Evolutionary conservation across 495 filamentous ascomycete species (phyloP).

Genomic region (Neohortaea acidophila): DNA sequence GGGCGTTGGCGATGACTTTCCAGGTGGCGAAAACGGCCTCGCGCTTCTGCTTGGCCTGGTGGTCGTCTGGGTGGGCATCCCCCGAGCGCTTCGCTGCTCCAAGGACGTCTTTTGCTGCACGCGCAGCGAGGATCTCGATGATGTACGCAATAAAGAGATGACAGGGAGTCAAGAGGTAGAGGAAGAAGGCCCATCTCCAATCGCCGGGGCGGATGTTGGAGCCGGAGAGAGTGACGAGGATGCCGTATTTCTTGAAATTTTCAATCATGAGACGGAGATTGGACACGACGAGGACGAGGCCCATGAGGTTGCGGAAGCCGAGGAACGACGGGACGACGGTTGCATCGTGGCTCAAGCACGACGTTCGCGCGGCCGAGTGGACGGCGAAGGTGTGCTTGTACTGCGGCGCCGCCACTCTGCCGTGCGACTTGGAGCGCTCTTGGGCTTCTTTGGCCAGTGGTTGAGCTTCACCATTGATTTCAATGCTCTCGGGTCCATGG

Average conservation of each 20-base stretch:
- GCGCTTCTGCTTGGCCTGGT: slow-evolving; percentile 29
- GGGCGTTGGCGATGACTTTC: slow-evolving; percentile 57
- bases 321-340: slow-evolving; percentile 63
- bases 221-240: slow-evolving; percentile 81
- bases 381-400: slow-evolving; percentile 83
- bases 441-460: neutral
- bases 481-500: neutral
- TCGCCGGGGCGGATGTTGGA: slow-evolving; percentile 76
- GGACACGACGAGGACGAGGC: slow-evolving; percentile 77
- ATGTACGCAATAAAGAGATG: slow-evolving; percentile 80
- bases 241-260: slow-evolving; percentile 96
- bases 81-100: slow-evolving; percentile 40
- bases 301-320: slow-evolving; percentile 92
- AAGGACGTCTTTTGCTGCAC: slow-evolving; percentile 48
- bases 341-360: slow-evolving; percentile 74
- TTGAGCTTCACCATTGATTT: slow-evolving; percentile 1
- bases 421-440: neutral
- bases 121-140: slow-evolving; percentile 68
- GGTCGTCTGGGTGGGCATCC: slow-evolving; percentile 33
- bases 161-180: slow-evolving; percentile 75
- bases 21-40: slow-evolving; percentile 53
- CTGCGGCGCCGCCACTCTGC: slow-evolving; percentile 29
- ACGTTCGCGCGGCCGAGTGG: slow-evolving; percentile 54
- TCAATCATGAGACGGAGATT: slow-evolving; percentile 89
- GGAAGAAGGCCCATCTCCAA: slow-evolving; percentile 51